Conservation (phyloP, 257 asterid species). For the Gardenia jasminoides region DNA sequence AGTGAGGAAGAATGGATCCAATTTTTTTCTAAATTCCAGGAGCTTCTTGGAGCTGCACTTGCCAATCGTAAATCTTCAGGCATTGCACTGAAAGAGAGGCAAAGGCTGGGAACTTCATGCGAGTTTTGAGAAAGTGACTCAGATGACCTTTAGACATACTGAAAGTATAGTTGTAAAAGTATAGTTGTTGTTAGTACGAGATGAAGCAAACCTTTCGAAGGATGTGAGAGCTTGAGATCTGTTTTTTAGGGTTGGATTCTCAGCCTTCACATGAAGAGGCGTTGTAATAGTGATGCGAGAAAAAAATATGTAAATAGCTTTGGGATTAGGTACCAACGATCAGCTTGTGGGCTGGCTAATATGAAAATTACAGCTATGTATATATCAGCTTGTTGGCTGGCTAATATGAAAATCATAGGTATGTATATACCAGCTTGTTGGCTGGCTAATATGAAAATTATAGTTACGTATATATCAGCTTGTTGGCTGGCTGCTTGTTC, state of each 20-base stretch:
- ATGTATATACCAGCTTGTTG: no score
- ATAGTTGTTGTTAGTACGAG: not conserved
- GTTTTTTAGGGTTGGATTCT: not conserved
- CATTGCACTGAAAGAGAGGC: slow-evolving; percentile 68
- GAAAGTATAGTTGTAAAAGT: not conserved
- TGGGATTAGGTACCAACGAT: not conserved
- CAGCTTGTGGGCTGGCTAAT: no score
- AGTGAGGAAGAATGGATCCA: slow-evolving; percentile 72
- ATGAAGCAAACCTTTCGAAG: not conserved
- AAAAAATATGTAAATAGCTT: slow-evolving; percentile 8
- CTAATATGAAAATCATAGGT: no score
- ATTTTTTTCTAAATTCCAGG: slow-evolving; percentile 78
- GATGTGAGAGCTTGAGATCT: slow-evolving; percentile 2
- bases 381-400: no score
- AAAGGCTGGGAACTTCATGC: slow-evolving; percentile 98
- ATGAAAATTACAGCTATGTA: no score
- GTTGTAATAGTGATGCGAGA: not conserved
- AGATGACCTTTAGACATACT: no score
- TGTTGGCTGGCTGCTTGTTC: no score
- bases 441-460: no score
- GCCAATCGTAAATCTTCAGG: slow-evolving; percentile 56
- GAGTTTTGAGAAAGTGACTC: slow-evolving; percentile 67
- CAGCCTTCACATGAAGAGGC: not conserved
- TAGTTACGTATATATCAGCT: no score
- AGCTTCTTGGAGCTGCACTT: slow-evolving; percentile 70